A percentile compares a stretch with the other conserved stretches of the same genome.
Evolutionary conservation across 768 basidiomycete genomes (phyloP).

Genomic region (Lactarius vividus): DNA sequence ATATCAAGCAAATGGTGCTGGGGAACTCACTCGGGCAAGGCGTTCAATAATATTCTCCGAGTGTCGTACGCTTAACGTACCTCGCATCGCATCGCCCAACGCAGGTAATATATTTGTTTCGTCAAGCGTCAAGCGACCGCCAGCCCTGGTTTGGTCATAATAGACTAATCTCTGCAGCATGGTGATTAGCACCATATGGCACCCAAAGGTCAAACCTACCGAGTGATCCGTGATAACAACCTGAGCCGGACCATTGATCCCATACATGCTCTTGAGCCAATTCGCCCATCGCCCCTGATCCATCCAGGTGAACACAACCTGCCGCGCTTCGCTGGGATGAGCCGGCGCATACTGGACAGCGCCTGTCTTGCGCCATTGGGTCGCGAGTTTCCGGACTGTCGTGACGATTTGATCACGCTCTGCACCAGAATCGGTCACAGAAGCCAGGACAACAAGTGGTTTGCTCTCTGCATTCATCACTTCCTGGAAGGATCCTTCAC

Average conservation of each 20-base stretch:
- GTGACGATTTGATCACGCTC: conserved; percentile 42
- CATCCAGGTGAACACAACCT: conserved; percentile 88
- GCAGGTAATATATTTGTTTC: conserved; percentile 59
- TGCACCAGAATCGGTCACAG: conserved; percentile 38
- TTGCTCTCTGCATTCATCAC: conserved; percentile 79
- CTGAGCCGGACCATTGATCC: conserved; percentile 43
- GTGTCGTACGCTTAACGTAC: conserved; percentile 49
- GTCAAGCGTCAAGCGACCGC: conserved; percentile 55
- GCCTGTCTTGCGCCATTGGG: conserved; percentile 55
- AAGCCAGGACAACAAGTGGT: conserved; percentile 78
- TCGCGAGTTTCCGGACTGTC: conserved; percentile 50
- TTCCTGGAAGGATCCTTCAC: conserved; percentile 72
- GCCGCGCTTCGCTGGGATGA: conserved; percentile 34
- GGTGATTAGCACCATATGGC: conserved; percentile 2
- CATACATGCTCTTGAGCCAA: conserved; percentile 94
- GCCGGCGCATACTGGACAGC: conserved; percentile 31
- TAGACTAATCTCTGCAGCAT: conserved; percentile 62
- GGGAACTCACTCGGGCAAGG: conserved; percentile 52
- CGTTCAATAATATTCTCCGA: conserved; percentile 75
- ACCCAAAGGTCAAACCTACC: conserved; percentile 42
- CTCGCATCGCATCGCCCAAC: conserved; percentile 61
- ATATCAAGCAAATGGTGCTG: neutral
- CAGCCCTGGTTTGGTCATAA: conserved; percentile 63
- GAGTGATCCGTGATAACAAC: conserved; percentile 81
- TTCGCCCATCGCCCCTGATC: conserved; percentile 78